phyloP scores from a whole-genome alignment of 345 rosid species.

The Salix suchowensis region DNA sequence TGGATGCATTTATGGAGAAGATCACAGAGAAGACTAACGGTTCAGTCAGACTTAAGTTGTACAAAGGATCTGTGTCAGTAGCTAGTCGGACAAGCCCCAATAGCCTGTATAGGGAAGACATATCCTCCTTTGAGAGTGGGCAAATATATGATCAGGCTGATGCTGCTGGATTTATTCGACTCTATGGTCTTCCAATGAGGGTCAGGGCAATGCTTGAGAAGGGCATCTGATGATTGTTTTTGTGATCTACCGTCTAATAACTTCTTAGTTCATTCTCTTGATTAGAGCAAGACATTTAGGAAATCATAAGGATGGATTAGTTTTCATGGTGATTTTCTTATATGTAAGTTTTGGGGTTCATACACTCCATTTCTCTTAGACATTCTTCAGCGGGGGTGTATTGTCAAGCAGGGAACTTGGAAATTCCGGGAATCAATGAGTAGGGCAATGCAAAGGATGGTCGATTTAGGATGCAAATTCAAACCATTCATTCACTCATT shows the following conservation, averaged over 20 bases:
- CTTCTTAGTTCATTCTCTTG: neutral
- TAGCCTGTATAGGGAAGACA: conserved; percentile 83
- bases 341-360: neutral
- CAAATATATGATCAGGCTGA: conserved; percentile 84
- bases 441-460: neutral
- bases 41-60: conserved; percentile 65
- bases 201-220: conserved; percentile 79
- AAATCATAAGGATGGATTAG: neutral
- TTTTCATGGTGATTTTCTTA: neutral
- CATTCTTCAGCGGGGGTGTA: neutral
- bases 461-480: neutral
- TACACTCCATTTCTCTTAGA: neutral
- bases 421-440: neutral
- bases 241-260: neutral
- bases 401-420: neutral
- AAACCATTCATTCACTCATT: neutral
- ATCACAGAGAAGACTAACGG: conserved; percentile 70
- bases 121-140: conserved; percentile 82
- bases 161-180: conserved; percentile 77
- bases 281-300: neutral
- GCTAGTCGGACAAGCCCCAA: conserved; percentile 61
- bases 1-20: conserved; percentile 87
- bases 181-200: conserved; percentile 81
- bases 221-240: conserved; percentile 30
- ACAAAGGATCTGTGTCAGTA: conserved; percentile 68